phyloP scores from a whole-genome alignment of 2,329 filamentous ascomycete genomes.

The Xylaria sp. region DNA sequence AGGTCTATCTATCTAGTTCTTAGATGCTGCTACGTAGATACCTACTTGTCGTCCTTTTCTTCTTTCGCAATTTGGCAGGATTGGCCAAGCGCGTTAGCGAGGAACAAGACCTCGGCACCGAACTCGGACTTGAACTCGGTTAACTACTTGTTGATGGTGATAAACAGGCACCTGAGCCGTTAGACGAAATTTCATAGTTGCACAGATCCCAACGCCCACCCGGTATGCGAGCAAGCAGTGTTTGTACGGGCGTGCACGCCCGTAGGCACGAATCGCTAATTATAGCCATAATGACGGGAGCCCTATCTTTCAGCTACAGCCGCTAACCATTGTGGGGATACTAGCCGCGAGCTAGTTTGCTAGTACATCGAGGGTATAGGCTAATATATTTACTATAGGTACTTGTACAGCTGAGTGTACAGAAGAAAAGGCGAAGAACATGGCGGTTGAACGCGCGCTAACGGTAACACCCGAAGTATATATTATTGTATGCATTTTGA shows the following conservation, averaged over 20 bases:
- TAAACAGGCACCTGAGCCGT: background rate
- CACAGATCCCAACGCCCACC: slow-evolving; percentile 11
- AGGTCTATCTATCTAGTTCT: background rate
- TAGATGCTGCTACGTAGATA: background rate
- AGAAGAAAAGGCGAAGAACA: background rate
- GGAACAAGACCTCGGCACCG: background rate
- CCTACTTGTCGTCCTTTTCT: background rate
- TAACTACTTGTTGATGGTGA: background rate
- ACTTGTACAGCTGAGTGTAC: background rate
- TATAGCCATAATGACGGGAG: slow-evolving; percentile 29
- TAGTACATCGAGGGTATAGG: background rate
- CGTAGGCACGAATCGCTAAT: slow-evolving; percentile 25
- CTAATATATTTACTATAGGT: background rate
- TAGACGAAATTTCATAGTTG: slow-evolving; percentile 21
- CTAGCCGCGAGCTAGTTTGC: background rate
- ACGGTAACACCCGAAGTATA: background rate
- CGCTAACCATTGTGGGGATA: slow-evolving; percentile 17
- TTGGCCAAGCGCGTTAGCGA: background rate
- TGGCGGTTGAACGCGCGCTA: background rate
- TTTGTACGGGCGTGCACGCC: background rate
- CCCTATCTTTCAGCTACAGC: slow-evolving; percentile 34
- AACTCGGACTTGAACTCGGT: background rate
- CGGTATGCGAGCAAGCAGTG: background rate
- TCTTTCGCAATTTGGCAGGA: background rate
- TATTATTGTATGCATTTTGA: background rate